Percentiles rank a stretch among this genome's conserved stretches.
Evolutionary conservation across 2,329 filamentous ascomycete species (phyloP).

Genomic region (Paecilomyces niveus): DNA sequence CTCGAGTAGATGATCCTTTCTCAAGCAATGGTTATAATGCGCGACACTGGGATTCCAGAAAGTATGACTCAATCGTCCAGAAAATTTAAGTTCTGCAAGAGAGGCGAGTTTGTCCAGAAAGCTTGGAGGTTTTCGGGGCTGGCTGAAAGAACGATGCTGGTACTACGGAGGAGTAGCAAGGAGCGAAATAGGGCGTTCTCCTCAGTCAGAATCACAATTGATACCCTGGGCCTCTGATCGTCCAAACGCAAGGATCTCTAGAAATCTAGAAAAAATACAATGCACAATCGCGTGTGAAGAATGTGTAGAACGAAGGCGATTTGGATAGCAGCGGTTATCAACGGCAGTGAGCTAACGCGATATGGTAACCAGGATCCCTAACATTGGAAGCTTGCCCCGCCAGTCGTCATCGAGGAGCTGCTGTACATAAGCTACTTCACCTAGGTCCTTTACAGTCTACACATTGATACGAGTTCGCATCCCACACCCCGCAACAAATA

Average conservation of each 20-base stretch:
- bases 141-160: background rate
- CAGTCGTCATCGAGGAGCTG: background rate
- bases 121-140: background rate
- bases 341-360: background rate
- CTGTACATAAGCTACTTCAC: background rate
- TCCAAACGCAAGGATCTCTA: background rate
- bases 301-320: background rate
- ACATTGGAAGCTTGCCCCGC: too few species aligned
- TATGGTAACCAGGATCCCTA: background rate
- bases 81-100: background rate
- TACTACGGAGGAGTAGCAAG: background rate
- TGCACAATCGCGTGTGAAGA: background rate
- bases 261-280: background rate
- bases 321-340: background rate
- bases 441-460: background rate
- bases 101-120: background rate
- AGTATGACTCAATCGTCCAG: background rate
- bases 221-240: background rate
- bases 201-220: background rate
- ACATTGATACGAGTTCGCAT: background rate
- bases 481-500: background rate
- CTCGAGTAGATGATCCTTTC: background rate
- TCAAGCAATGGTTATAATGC: background rate
- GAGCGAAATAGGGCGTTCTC: background rate
- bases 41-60: background rate